Evolutionary conservation across 345 rosid species (phyloP), one percentile per base, ranked within the genome.

Genomic region (Arabis alpina): DNA sequence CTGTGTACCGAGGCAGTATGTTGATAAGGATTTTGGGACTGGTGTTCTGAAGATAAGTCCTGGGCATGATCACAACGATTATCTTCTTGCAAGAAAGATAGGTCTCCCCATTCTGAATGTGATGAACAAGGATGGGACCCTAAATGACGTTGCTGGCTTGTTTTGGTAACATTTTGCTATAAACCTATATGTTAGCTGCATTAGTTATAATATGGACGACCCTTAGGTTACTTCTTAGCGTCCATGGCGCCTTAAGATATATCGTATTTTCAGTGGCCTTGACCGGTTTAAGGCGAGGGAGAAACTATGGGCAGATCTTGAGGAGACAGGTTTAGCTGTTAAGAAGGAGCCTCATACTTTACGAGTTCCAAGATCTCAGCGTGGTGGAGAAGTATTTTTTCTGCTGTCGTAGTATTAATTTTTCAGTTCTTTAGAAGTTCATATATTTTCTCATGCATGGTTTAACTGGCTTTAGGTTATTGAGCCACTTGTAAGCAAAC

Each of bases 31-130:
- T 63, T 91, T 93, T 80, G 98, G 98, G 79, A 93, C 98, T 61
- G 98, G 98, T 64, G 97, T 89, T 44, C 83, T 93, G 82, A 93
- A 93, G 87, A 90, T 93, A 87, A 93, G 98, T 72, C 98, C 98
- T 28, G 98, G 97, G 54, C 98, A 93, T 67, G 97, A 93, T 85
- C 98, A 93, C 74, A 93, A 86, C 57, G 98, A 93, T 80, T 93
- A 93, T 72, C 84, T 88, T 81, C 92, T 93, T 57, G 98, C 98
- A 68, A 86, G 96, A 76, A 93, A 91, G 85, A 85, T 89, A 61
- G 98, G 98, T 71, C 96, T 93, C 61, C 98, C 98, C 23, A 90
- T 93, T 66, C 88, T 93, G 78, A 93, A 91, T 74, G 91, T 88
- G 75, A 93, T 90, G 98, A 93, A 93, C 78, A 93, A 88, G 84